Base-by-base conservation (phyloP, 2,329 filamentous ascomycete species). In the Chaetoscypha palmicola region DNA sequence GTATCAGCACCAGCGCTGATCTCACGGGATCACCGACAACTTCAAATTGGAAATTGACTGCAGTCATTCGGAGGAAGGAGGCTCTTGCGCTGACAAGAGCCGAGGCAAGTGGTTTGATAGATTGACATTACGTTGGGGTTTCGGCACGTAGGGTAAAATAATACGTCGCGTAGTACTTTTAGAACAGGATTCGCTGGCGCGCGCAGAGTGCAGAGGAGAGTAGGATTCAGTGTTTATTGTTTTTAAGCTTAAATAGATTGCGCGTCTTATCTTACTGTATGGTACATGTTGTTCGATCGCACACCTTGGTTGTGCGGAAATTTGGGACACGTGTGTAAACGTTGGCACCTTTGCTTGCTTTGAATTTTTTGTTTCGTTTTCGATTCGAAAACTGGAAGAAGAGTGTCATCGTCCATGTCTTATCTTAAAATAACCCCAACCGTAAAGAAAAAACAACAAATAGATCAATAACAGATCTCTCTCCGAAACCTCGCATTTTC, bases 181-280 rank as follows among this genome's bases (percentile, higher is more conserved):
- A 4, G 3, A 14, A 3, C 16, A 11, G 3, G 28, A 31, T 14
- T 3, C 8, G 24, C 24, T 28, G 8, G 24, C 24, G 8, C 12
- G 24, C 24, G 12, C 24, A 8, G 8, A 28, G 24, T 31, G 16
- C 28, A 4, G 3, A 12, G 16, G n/a, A n/a, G n/a, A n/a, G n/a
- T n/a, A 12, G 4, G 28, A 31, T 31, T 14, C 28, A 12, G 12
- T 22, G 5, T 22, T 31, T 12, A 10, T 34, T 14, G 22, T 26
- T 34, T n/a, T 35, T 34, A 41, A 41, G 39, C 39, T 41, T 41
- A 41, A 41, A 34, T 41, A 34, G 30, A 35, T 16, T 33, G 21
- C 30, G 30, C 14, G 28, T 20, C 11, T 31, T 31, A 12, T 21
- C 8, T 33, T 22, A n/a, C n/a, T 31, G 5, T 23, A 1, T 9